A percentile compares a stretch with the other conserved stretches of the same genome.
These are phyloP conservation scores for Aspergillus aculeatus DNA, from an alignment of 2,329 filamentous ascomycete species.

Conservation along the genomic window DNA sequence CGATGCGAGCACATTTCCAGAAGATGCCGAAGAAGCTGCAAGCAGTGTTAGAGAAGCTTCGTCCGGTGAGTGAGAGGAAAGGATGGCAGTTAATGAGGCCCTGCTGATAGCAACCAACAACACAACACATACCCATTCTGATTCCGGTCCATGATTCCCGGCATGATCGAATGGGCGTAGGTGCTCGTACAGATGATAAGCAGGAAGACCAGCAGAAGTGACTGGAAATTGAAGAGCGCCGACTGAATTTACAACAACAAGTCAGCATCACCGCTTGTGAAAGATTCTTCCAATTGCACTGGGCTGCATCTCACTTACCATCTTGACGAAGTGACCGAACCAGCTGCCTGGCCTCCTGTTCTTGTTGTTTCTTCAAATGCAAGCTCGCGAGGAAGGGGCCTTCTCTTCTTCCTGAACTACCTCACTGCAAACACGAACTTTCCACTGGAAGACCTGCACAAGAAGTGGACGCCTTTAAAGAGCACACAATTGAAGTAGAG, in stretches of 20 bases:
- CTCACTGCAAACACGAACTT: neutral
- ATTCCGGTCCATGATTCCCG: conserved; percentile 85
- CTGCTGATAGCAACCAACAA: neutral
- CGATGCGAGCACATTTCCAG: conserved; percentile 93
- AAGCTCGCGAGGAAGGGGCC: neutral
- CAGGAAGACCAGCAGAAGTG: conserved; percentile 87
- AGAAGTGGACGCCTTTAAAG: neutral
- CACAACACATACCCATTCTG: conserved; percentile 71
- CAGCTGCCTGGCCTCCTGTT: neutral
- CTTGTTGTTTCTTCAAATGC: neutral
- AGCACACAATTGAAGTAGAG: neutral
- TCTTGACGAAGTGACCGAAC: conserved; percentile 22
- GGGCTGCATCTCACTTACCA: conserved; percentile 27
- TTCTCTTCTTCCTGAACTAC: neutral
- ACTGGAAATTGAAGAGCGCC: conserved; percentile 98
- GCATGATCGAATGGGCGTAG: conserved; percentile 88
- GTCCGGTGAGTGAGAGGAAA: neutral
- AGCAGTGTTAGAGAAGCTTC: neutral
- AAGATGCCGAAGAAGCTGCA: conserved; percentile 76
- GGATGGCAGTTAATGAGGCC: neutral
- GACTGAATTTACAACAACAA: conserved; percentile 55
- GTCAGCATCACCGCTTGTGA: neutral
- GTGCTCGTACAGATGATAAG: conserved; percentile 94
- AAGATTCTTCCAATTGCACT: neutral
- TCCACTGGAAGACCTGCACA: neutral